These are phyloP conservation scores for Austroboletus niveus DNA, from an alignment of 1,284 basidiomycete genomes.

Conservation along the genomic window DNA sequence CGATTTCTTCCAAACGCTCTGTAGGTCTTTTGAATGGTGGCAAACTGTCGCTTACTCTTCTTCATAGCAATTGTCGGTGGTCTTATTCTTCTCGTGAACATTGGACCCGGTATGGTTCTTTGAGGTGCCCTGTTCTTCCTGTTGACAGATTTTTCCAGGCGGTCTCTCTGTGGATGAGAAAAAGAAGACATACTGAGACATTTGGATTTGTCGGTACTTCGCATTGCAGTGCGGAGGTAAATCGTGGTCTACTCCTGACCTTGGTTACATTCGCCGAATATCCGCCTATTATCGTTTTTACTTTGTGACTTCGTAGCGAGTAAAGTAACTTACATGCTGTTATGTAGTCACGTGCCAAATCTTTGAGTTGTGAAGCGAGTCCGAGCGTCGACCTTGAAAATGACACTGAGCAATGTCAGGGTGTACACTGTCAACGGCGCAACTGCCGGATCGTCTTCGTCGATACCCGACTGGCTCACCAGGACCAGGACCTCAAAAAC, in stretches of 20 bases:
- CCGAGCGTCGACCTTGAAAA: background rate
- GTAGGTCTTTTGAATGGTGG: conserved; percentile 43
- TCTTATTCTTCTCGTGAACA: conserved; percentile 94
- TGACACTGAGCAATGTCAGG: conserved; percentile 50
- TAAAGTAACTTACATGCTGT: no score
- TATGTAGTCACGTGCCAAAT: conserved; percentile 18
- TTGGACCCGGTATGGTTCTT: conserved; percentile 76
- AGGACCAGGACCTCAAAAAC: conserved; percentile 59
- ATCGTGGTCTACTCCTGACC: conserved; percentile 7
- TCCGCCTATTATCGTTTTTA: conserved; percentile 16
- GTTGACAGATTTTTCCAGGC: conserved; percentile 42
- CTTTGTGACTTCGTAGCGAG: background rate
- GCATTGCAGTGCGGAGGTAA: conserved; percentile 4
- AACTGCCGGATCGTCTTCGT: conserved; percentile 77
- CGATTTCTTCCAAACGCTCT: conserved; percentile 93
- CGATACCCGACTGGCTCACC: conserved; percentile 87
- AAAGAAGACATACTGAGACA: conserved; percentile 83
- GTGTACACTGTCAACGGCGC: conserved; percentile 92
- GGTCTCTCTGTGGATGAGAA: conserved; percentile 99
- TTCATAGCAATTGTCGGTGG: conserved; percentile 91
- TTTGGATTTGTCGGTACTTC: background rate
- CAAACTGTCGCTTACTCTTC: conserved; percentile 12
- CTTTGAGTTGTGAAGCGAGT: background rate
- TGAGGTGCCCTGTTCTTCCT: background rate
- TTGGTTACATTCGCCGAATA: conserved; percentile 19